Evolutionary conservation across 2,329 filamentous ascomycete species (phyloP).

Genomic region (Dichotomopilus funicola): DNA sequence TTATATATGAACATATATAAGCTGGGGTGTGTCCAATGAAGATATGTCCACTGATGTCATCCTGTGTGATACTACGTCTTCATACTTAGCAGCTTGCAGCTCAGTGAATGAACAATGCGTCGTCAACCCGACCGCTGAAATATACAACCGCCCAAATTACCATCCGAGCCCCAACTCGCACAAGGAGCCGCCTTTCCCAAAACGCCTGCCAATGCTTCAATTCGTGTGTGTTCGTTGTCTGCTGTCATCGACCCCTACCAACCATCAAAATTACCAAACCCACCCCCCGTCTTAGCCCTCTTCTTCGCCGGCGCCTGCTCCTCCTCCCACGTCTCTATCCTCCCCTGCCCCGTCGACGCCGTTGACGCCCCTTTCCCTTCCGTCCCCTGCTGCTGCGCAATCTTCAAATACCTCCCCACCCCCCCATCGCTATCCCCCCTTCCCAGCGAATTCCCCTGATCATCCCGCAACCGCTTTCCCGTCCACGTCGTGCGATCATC

Average conservation of each 20-base stretch:
- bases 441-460: constrained; percentile 45
- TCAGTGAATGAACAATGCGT: no score
- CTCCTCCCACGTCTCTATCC: constrained; percentile 58
- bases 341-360: constrained; percentile 24
- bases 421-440: constrained; percentile 33
- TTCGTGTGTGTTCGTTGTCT: background rate
- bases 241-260: constrained; percentile 54
- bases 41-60: no score
- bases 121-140: no score
- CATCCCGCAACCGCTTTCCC: constrained; percentile 74
- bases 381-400: constrained; percentile 32
- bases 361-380: constrained; percentile 9
- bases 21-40: no score
- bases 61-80: no score
- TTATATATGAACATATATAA: no score
- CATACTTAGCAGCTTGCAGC: no score
- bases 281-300: constrained; percentile 62
- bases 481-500: constrained; percentile 95
- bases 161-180: no score
- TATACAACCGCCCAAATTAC: no score
- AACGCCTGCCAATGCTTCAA: constrained; percentile 15
- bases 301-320: constrained; percentile 57
- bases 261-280: constrained; percentile 90
- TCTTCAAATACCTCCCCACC: constrained; percentile 79
- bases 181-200: no score